Evolutionary conservation across 148 eudicot species (phyloP).

Genomic region (Rhododendron kiyosumense): DNA sequence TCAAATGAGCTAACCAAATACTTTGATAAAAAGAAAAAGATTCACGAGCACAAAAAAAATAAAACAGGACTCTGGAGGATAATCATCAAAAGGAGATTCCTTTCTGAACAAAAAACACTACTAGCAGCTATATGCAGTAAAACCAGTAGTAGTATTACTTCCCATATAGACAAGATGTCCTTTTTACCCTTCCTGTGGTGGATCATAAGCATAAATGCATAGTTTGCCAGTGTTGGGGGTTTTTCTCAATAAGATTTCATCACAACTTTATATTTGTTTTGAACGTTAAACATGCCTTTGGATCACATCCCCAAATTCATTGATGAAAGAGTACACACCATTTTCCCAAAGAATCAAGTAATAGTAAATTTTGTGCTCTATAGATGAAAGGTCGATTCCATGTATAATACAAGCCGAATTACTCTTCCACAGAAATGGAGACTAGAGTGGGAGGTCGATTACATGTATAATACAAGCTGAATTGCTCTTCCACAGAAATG

Average conservation of each 20-base stretch:
- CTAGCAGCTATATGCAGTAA: neutral
- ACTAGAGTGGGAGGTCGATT: neutral
- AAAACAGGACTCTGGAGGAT: neutral
- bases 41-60: neutral
- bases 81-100: neutral
- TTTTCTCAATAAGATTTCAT: neutral
- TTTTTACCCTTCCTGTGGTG: neutral
- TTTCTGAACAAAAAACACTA: neutral
- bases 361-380: neutral
- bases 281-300: neutral
- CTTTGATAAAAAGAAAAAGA: neutral
- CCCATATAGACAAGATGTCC: neutral
- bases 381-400: neutral
- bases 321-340: neutral
- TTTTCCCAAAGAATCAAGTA: neutral
- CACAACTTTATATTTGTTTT: neutral
- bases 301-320: neutral
- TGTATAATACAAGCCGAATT: neutral
- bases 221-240: neutral
- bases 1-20: neutral
- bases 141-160: neutral
- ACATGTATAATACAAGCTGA: too few relatives aligned
- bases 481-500: too few relatives aligned
- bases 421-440: neutral
- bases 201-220: neutral